Evolutionary conservation across 306 rosid genomes (phyloP), one percentile per base, ranked within the genome.

Genomic region (Calophaca sinica): DNA sequence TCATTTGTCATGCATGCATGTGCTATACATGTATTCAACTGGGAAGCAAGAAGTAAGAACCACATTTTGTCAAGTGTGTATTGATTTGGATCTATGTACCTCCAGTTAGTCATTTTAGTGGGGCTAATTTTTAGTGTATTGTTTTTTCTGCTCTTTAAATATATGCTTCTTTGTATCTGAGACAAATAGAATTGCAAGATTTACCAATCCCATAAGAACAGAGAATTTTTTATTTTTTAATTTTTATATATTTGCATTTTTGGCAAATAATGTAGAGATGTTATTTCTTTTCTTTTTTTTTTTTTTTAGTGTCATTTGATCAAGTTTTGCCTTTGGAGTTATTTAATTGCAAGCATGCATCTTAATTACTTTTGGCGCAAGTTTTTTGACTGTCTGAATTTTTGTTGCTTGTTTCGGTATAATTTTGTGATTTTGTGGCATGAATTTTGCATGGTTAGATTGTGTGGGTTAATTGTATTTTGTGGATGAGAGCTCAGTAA

Each of bases 1-100:
- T 60, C 77, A 72, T 72, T 51, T 73, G 67, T 60, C 77, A 72
- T 72, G 26, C 26, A 20, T 1, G 76, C 78, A 77, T 76, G 80
- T 69, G 78, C 61, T 52, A 33, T 26, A 36, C 57, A 11, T 31
- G 9, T 20, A 20, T 20, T 20, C 26, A 20, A 20, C 26, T 20
- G 26, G 26, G 26, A 20, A 39, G 75, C 58, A 26, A 20, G 55
- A 77, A 76, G 74, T 76, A 65, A 36, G 71, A 58, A 60, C 48
- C 31, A 28, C 46, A 53, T 64, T 62, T 81, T 53, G 66, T 39
- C 38, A 20, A 49, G 33, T 53, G 64, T 59, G 38, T 32, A 14
- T 44, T 64, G 29, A 10, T 38, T 69, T 68, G 20, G 68, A 20
- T 20, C 26, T 20, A 51, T 53, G 12, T 68, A 35, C 35, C 13